Evolutionary conservation across 2,329 filamentous ascomycete genomes (phyloP).

Genomic region (Cryphonectria parasitica): DNA sequence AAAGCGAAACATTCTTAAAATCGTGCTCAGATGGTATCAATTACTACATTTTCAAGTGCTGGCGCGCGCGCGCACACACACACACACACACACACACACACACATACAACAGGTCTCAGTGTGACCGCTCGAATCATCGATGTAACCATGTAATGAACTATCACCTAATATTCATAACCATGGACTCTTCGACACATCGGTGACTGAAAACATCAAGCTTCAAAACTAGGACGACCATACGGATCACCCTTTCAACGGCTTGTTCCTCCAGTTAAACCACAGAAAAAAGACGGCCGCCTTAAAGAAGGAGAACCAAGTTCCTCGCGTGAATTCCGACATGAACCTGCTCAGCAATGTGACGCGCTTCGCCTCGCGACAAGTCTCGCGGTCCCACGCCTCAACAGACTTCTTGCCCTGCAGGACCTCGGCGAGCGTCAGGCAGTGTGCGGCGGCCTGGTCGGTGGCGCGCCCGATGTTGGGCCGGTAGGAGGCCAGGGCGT

Average conservation of each 20-base stretch:
- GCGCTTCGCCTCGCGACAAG: constrained; percentile 18
- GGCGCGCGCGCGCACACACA: too few species aligned
- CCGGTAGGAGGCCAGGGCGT: constrained; percentile 50
- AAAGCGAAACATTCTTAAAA: not conserved
- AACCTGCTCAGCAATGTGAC: constrained; percentile 30
- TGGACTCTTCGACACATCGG: too few species aligned
- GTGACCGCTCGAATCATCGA: too few species aligned
- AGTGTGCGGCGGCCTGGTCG: constrained; percentile 51
- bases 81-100: too few species aligned
- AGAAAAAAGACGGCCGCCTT: constrained; percentile 8
- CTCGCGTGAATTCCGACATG: constrained; percentile 27
- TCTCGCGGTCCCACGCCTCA: constrained; percentile 40
- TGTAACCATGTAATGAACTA: too few species aligned
- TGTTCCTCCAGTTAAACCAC: constrained; percentile 11
- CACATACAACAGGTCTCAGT: too few species aligned
- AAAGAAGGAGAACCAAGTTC: constrained; percentile 24
- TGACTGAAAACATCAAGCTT: not conserved
- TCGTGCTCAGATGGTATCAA: not conserved
- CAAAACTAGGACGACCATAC: not conserved
- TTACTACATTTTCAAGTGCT: too few species aligned
- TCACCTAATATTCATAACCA: too few species aligned
- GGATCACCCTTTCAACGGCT: not conserved
- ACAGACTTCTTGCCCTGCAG: constrained; percentile 42
- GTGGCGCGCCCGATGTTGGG: constrained; percentile 52
- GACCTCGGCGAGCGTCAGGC: constrained; percentile 44